Percentiles rank a stretch among this genome's conserved stretches.
Evolutionary conservation across 2,329 filamentous ascomycete genomes (phyloP).

Genomic region (Sarocladium oryzae): DNA sequence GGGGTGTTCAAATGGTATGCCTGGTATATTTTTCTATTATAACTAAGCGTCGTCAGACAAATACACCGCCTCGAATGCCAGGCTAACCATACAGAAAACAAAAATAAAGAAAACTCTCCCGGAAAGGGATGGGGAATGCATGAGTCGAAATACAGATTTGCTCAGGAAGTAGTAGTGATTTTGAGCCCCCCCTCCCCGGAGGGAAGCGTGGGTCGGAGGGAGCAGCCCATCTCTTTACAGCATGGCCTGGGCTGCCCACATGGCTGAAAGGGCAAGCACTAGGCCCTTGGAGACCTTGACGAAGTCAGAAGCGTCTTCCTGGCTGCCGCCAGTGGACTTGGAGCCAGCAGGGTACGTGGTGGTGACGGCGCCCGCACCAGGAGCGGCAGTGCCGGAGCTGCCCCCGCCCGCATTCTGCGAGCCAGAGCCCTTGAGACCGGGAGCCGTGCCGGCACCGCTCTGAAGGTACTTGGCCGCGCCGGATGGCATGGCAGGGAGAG

Average conservation of each 20-base stretch:
- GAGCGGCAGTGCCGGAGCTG: conserved; percentile 38
- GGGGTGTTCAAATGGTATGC: too few species aligned
- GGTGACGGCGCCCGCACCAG: conserved; percentile 24
- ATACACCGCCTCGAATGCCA: too few species aligned
- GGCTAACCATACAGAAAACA: too few species aligned
- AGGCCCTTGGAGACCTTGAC: conserved; percentile 18
- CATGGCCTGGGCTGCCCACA: neutral
- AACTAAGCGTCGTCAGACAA: too few species aligned
- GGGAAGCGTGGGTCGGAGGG: too few species aligned
- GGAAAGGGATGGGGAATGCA: too few species aligned
- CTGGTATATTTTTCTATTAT: too few species aligned
- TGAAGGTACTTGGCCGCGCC: conserved; percentile 46
- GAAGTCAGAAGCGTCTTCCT: conserved; percentile 22
- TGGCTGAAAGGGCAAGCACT: conserved; percentile 3
- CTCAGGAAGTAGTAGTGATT: too few species aligned
- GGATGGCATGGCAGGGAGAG: conserved; percentile 46
- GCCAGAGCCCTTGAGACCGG: conserved; percentile 43
- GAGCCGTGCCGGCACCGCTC: conserved; percentile 44
- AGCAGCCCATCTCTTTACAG: neutral
- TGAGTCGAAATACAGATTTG: too few species aligned
- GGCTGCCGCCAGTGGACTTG: conserved; percentile 9
- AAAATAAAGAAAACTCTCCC: too few species aligned
- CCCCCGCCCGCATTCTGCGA: conserved; percentile 45
- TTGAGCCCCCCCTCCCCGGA: too few species aligned
- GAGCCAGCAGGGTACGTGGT: conserved; percentile 16